Evolutionary conservation across 2,329 filamentous ascomycete species (phyloP), one percentile per base, ranked within the genome.

Genomic region (Mycosphaerella sp.): DNA sequence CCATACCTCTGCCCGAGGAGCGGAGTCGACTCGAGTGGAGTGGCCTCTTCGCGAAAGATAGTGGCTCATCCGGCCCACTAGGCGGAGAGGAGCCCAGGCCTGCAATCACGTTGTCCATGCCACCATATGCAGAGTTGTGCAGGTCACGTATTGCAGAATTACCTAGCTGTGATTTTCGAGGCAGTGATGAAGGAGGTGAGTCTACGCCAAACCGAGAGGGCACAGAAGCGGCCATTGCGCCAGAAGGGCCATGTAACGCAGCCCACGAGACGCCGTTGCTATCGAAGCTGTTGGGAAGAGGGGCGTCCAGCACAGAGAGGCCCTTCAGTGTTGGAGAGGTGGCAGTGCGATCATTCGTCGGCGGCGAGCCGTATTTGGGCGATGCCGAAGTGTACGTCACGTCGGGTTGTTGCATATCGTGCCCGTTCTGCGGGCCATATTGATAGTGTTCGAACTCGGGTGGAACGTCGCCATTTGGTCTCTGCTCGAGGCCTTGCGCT

Each of bases 221-320:
- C 9, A 97, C 87, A 0, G 91, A 97, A 0, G 90, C 88, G 6
- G 91, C 90, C 70, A 94, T 89, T 0, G 41, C 36, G 16, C 50
- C 40, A 13, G 45, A 48, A 21, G 90, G 89, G 0, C 87, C 93
- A 67, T 90, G 89, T 53, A 89, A 82, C 14, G 91, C 90, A 56
- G 89, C 89, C 67, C 91, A 87, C 9, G 90, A 96, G 47, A 96
- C 87, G 44, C 90, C 91, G 64, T 96, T 93, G 62, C 89, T 95
- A 70, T 97, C 93, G 68, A 97, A 96, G 0, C 91, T 97, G 7
- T 90, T 88, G 1, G 93, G 93, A 7, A 97, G 79, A 13, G 89
- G 89, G 2, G 89, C 93, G 71, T 97, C 91, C 56, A 96, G 79
- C 12, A 94, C 87, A n/a, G 87, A 93, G n/a, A 95, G 84, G 47